Conservation (phyloP, 208 protist genomes). For the Endotrypanum monterogeii region DNA sequence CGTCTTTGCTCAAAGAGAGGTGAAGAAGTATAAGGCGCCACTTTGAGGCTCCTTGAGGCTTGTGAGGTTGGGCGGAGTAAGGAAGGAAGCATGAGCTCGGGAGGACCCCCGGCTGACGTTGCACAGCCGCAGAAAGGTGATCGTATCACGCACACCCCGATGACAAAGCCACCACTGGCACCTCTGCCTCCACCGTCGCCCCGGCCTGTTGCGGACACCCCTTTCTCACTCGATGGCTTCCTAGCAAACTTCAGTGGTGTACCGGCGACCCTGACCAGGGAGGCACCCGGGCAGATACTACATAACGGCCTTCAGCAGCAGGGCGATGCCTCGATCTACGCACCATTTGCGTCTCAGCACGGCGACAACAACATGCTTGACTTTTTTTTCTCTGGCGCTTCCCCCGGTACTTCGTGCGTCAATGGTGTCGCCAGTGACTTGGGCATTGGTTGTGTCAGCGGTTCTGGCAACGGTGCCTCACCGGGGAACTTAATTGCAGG, state of each 20-base stretch:
- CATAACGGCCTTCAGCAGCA: neutral
- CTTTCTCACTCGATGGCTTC: conserved; percentile 23
- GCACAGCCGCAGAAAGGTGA: neutral
- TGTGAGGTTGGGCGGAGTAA: neutral
- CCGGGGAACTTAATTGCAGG: neutral
- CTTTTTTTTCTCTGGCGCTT: conserved; percentile 11
- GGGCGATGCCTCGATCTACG: neutral
- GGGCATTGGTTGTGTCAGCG: neutral
- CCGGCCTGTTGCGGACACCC: neutral
- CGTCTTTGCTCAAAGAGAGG: too few species aligned
- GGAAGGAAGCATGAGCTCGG: neutral
- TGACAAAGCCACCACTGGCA: conserved; percentile 1
- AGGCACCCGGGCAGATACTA: neutral
- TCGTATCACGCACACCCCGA: neutral
- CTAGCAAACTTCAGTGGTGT: conserved; percentile 16
- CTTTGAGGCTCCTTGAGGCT: neutral
- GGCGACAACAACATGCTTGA: conserved; percentile 3
- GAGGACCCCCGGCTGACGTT: neutral
- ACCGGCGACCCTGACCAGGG: neutral
- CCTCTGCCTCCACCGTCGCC: neutral
- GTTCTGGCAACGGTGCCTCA: neutral
- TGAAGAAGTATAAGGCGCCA: too few species aligned
- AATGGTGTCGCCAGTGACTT: neutral
- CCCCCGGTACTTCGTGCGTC: neutral
- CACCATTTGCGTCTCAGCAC: neutral